Evolutionary conservation across 1,139 yeast species (phyloP), one percentile per base, ranked within the genome.

Genomic region (Kodamaea derodonti): DNA sequence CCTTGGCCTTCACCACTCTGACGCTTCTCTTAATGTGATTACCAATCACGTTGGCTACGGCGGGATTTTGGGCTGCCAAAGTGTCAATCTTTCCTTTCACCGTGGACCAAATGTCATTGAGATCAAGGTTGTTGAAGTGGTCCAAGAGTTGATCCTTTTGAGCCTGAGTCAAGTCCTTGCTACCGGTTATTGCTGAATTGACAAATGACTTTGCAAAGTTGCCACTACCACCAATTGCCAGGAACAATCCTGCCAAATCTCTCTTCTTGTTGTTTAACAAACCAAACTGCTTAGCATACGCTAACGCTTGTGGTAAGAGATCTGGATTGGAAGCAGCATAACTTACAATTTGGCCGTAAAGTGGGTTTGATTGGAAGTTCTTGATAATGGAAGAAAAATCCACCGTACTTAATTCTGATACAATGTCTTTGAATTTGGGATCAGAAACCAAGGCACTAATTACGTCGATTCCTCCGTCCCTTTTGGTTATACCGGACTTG

Each of bases 301-400:
- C 27, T 13, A 49, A 29, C 16, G 54, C 58, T 10, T 45, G 37
- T 10, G 49, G 40, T 10, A 42, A 41, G 29, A 51, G 44, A 27
- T 56, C 57, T 3, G 46, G 41, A 38, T 59, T 58, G 29, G 49
- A 47, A 25, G 56, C 48, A 24, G 58, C 46, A 13, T 48, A 41
- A n/a, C 17, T 7, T 5, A 14, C 7, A 25, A 14, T 17, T 11
- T 14, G 26, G 43, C 46, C 40, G 54, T 52, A 34, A 60, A 57
- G 14, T 45, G 43, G 22, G 14, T 6, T 7, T 11, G 26, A 7
- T 13, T 24, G 12, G 12, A 7, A 5, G 7, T 7, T 7, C 7
- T 13, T 7, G n/a, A 24, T 14, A 11, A 25, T 6, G 14, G 15
- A 15, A 13, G 28, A 12, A 25, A 25, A 4, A 24, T 24, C 26